phyloP scores from a whole-genome alignment of 306 rosid species.

The Rosa chinensis region DNA sequence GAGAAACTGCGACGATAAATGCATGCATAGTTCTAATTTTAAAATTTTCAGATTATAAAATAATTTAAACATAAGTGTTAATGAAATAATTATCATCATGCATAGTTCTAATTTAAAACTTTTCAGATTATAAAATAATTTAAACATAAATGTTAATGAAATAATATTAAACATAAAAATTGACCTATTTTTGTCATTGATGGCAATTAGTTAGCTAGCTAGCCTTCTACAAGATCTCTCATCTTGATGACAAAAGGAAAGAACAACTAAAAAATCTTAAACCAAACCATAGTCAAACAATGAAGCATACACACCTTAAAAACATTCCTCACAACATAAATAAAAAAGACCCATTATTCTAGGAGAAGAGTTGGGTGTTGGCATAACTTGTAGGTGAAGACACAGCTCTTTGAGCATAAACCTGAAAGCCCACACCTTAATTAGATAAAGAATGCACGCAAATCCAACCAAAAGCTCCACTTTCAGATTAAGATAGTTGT shows the following conservation, averaged over 20 bases:
- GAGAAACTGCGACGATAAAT: too few relatives aligned
- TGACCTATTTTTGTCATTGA: too few relatives aligned
- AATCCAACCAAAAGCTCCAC: neutral
- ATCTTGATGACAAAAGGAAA: neutral
- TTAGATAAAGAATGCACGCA: neutral
- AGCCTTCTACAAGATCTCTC: neutral
- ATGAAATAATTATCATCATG: too few relatives aligned
- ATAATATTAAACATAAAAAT: too few relatives aligned
- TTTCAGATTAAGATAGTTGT: neutral
- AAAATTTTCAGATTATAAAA: too few relatives aligned
- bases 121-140: too few relatives aligned
- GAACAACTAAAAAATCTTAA: neutral
- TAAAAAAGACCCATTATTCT: neutral
- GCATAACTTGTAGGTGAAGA: conserved; percentile 21
- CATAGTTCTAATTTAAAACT: too few relatives aligned
- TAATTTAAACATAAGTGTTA: too few relatives aligned
- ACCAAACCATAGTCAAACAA: conserved; percentile 4
- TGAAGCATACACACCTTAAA: neutral
- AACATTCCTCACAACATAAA: neutral
- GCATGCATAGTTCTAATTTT: too few relatives aligned
- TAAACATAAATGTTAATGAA: too few relatives aligned
- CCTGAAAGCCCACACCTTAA: too few relatives aligned
- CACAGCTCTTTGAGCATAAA: neutral
- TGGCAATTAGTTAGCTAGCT: neutral
- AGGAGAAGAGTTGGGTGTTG: conserved; percentile 7